Base-by-base conservation (phyloP, 2,329 filamentous ascomycete genomes). In the Torrubiella hemipterigena region DNA sequence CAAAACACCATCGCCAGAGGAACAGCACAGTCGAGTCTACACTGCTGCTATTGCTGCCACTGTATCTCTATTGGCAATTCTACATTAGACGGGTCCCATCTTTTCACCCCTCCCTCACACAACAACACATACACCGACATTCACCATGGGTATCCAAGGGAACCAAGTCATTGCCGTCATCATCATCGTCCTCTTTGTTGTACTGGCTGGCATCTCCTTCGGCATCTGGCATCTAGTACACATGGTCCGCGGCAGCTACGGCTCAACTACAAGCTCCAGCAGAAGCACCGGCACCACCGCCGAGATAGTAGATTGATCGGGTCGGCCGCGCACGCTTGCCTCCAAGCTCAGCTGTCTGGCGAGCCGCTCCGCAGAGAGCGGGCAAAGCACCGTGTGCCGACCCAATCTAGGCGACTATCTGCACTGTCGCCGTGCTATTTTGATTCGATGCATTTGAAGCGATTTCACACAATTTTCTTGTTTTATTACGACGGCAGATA, bases 151-250 rank as follows among this genome's bases (percentile, higher is more conserved):
- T n/a, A n/a, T 66, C 45, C 70, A 78, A 52, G 57, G 67, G 58
- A 79, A 79, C 67, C 67, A 78, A 54, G 69, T 71, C 46, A 78
- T 79, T 52, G 74, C 74, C 44, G 63, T 79, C 52, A 78, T 79
- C 49, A 69, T 79, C 54, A 77, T 79, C 52, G 52, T 79, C 34
- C 65, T 79, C 43, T 78, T 79, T 57, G 51, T 73, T 47, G 55
- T 78, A 29, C 65, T 79, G 29, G 70, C 71, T 32, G 56, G 59
- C 36, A 70, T 78, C 33, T 65, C 69, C 7, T 77, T 77, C 44
- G 74, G 70, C 38, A 78, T 78, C 52, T 77, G 72, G 56, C 62
- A 65, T 36, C 55, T 78, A 7, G 73, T 78, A 30, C 61, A 63
- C 41, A 52, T 64, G 17, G 70, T 65, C 14, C 55, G 68, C 34